These are phyloP conservation scores for Clarireedia homoeocarpa DNA, from an alignment of 2,329 filamentous ascomycete genomes.

Conservation along the genomic window DNA sequence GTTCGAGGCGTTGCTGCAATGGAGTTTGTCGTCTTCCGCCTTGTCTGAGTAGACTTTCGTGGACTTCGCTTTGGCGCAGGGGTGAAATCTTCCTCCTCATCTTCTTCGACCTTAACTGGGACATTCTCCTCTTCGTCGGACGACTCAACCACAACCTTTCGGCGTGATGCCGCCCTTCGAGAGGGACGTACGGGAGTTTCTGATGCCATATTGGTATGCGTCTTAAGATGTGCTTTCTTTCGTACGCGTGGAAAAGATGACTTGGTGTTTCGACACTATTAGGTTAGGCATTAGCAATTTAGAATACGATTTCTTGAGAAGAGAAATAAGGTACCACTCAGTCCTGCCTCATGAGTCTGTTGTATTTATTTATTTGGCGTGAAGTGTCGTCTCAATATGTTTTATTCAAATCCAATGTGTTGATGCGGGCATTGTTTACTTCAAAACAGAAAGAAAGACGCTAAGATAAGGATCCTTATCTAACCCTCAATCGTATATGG, in stretches of 20 bases:
- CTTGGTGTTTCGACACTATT: not conserved
- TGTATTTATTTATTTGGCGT: not conserved
- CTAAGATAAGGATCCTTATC: constrained; percentile 20
- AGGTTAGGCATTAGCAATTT: not conserved
- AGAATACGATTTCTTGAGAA: not conserved
- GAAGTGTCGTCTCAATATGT: not conserved
- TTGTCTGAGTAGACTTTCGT: constrained; percentile 45
- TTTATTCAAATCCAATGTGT: constrained; percentile 1
- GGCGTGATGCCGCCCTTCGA: constrained; percentile 54
- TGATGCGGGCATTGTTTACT: constrained; percentile 8
- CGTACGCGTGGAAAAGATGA: constrained; percentile 5
- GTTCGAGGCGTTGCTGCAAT: constrained; percentile 21
- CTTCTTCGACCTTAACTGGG: constrained; percentile 50
- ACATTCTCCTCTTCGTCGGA: constrained; percentile 67
- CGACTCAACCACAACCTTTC: constrained; percentile 68
- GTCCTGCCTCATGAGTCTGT: not conserved
- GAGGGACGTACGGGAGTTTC: constrained; percentile 45
- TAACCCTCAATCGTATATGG: constrained; percentile 1
- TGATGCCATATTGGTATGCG: constrained; percentile 16
- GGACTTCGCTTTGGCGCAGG: constrained; percentile 51
- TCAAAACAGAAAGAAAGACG: constrained; percentile 10
- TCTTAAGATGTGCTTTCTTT: constrained; percentile 6
- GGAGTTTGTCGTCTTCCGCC: constrained; percentile 37
- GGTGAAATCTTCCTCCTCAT: constrained; percentile 69
- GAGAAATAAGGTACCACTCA: not conserved